Base-by-base conservation (phyloP, 1,139 yeast species). In the Yamadazyma diddensiae region DNA sequence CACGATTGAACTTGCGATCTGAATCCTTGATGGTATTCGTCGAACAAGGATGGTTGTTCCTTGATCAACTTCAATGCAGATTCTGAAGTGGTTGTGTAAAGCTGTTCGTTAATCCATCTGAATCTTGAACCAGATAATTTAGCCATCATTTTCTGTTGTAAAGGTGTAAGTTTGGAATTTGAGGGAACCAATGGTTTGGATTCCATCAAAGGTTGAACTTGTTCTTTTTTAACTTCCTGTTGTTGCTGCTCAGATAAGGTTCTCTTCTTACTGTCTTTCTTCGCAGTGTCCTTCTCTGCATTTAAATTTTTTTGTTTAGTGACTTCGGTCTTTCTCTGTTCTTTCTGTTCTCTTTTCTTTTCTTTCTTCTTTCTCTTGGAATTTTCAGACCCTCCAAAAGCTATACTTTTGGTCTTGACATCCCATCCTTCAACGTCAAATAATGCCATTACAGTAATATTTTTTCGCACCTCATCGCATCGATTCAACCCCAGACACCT, bases 41-140 rank as follows among this genome's bases (percentile, higher is more conserved):
- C 94, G 57, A 90, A 92, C 44, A 94, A 67, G 17, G 79, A 77
- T 0, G 99, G 99, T 46, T 90, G 95, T 15, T 82, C 78, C 39
- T 75, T 62, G 32, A 94, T 78, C 44, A 94, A 63, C 27, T 71
- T 66, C 23, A 87, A 63, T 0, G 98, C 98, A 19, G 77, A 77
- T 10, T 75, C 79, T 0, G 97, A 88, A 1, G 81, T 62, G 17
- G 81, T 82, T 0, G 97, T 92, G 52, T 92, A 92, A 17, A 92
- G 66, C 53, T 90, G 95, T 57, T 92, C 98, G 55, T 92, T 92
- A 53, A 92, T 94, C 97, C 97, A 92, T 56, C 99, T 73, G 61
- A 92, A 92, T 48, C 98, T 67, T 0, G 97, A 88, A 0, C 98
- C 99, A 2, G 95, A 79, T 29, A 92, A 72, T 56, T 92, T 92